These are phyloP conservation scores for Trichoderma erinaceum DNA, from an alignment of 495 filamentous ascomycete species.

Conservation along the genomic window DNA sequence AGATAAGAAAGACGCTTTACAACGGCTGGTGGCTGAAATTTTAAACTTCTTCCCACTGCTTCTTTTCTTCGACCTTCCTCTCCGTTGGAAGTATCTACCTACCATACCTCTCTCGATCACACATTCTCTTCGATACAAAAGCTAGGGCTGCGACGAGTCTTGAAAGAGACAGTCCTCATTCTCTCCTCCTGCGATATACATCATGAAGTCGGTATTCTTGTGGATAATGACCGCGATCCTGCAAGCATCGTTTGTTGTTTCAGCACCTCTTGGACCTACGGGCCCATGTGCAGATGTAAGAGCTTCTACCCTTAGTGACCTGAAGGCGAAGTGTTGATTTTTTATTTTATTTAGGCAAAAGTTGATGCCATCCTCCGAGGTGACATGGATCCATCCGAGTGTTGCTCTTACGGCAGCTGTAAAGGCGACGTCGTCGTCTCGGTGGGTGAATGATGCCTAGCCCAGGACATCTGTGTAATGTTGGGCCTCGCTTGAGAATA, in stretches of 20 bases:
- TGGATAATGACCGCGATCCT: neutral
- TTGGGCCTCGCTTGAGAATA: neutral
- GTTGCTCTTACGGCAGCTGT: conserved; percentile 45
- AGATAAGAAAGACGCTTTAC: too few species aligned
- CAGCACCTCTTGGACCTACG: conserved; percentile 17
- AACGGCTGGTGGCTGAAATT: too few species aligned
- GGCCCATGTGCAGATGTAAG: conserved; percentile 18
- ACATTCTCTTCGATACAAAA: neutral
- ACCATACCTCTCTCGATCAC: neutral
- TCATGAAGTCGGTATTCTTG: conserved; percentile 13
- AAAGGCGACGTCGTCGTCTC: conserved; percentile 41
- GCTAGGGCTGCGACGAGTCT: neutral
- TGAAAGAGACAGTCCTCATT: neutral
- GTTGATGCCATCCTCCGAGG: conserved; percentile 43
- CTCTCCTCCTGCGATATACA: neutral
- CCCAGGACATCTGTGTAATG: neutral
- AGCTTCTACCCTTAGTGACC: neutral
- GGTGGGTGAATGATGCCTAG: conserved; percentile 17
- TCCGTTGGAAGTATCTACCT: neutral
- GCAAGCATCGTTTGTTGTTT: neutral
- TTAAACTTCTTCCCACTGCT: too few species aligned
- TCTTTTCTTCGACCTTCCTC: too few species aligned
- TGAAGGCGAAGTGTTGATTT: conserved; percentile 17
- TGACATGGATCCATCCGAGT: conserved; percentile 38
- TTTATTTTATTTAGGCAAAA: conserved; percentile 28